phyloP scores from a whole-genome alignment of 805 yeast species.

The Sugiyamaella lignohabitans region DNA sequence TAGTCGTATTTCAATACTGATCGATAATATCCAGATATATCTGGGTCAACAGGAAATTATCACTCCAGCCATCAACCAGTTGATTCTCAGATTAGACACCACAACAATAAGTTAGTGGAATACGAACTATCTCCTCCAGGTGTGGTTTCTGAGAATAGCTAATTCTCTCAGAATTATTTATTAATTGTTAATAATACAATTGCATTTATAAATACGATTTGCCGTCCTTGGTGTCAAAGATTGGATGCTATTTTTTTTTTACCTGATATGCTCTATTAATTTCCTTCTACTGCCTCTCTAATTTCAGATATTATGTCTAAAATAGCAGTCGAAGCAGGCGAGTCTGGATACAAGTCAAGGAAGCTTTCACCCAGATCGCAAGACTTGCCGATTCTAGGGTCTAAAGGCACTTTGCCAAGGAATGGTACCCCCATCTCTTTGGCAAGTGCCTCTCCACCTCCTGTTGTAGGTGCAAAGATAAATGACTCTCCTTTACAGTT shows the following conservation, averaged over 20 bases:
- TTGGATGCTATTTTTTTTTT: no score
- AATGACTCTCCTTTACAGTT: conserved; percentile 83
- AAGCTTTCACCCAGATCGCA: conserved; percentile 86
- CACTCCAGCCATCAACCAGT: neutral
- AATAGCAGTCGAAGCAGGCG: conserved; percentile 87
- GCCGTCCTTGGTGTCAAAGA: no score
- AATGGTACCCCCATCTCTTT: conserved; percentile 71
- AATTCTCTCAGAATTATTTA: no score
- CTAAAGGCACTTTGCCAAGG: conserved; percentile 90
- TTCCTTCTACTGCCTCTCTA: neutral
- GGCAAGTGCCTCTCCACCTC: conserved; percentile 86
- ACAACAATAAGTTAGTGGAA: no score
- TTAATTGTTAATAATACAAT: no score
- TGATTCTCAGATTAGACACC: neutral
- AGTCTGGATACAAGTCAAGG: conserved; percentile 71
- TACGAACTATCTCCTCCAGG: no score
- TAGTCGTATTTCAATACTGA: neutral
- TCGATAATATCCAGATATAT: neutral
- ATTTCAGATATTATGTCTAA: conserved; percentile 57
- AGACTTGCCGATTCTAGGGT: conserved; percentile 85
- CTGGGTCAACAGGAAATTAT: neutral
- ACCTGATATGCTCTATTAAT: no score
- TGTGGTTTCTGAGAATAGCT: no score
- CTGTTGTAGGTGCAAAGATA: conserved; percentile 92
- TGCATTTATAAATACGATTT: no score